A percentile compares a stretch with the other conserved stretches of the same genome.
Conservation (phyloP, 192 early-diverging fungal genomes). For the Mortierella alpina region DNA sequence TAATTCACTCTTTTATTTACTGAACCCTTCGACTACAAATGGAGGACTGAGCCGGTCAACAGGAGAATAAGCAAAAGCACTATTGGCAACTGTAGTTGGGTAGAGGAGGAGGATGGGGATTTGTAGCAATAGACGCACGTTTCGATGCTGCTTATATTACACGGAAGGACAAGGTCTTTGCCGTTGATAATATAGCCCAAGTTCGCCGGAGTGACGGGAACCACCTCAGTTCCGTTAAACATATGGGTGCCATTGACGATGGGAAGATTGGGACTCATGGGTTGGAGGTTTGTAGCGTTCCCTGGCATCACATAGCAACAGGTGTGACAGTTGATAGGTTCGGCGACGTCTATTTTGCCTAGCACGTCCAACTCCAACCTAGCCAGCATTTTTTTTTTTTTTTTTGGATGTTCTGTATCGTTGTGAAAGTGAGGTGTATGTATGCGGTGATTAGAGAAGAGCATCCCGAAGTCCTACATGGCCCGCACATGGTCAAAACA, state of each 20-base stretch:
- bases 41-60: no score
- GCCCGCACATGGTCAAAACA: no score
- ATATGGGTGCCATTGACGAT: constrained; percentile 3
- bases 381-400: neutral
- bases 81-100: no score
- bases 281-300: neutral
- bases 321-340: neutral
- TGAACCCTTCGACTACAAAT: no score
- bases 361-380: neutral
- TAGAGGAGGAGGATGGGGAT: no score
- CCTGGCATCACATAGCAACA: constrained; percentile 1
- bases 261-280: neutral
- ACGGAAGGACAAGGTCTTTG: constrained; percentile 4
- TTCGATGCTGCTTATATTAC: neutral
- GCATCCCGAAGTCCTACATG: neutral
- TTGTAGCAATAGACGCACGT: no score
- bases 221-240: constrained; percentile 1
- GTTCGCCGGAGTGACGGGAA: neutral
- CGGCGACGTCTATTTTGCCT: neutral
- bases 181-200: neutral
- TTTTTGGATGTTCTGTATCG: neutral
- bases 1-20: no score
- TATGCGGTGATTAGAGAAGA: neutral
- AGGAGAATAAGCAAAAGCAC: no score
- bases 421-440: neutral